These are phyloP conservation scores for Alternaria brassicae DNA, from an alignment of 2,329 filamentous ascomycete genomes.

Conservation along the genomic window DNA sequence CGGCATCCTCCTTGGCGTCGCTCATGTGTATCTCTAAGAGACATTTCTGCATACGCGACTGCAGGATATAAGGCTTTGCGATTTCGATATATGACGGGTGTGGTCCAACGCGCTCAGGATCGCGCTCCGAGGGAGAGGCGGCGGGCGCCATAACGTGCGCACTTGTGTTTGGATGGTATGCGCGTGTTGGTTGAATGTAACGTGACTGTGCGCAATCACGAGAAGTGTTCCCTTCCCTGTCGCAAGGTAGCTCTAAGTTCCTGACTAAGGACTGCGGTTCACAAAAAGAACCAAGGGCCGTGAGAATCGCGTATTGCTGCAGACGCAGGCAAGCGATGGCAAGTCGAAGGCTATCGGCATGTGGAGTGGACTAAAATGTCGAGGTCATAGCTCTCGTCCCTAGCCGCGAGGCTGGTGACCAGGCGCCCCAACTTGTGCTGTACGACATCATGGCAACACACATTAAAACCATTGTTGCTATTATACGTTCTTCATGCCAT, in stretches of 20 bases:
- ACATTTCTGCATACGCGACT: constrained; percentile 78
- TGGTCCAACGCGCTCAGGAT: constrained; percentile 53
- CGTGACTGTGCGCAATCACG: not conserved
- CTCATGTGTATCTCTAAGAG: constrained; percentile 74
- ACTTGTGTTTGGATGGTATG: not conserved
- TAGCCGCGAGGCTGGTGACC: not conserved
- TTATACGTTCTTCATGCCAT: constrained; percentile 20
- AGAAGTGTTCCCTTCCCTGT: not conserved
- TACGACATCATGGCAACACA: not conserved
- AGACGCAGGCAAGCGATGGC: not conserved
- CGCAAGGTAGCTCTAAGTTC: not conserved
- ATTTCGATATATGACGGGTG: constrained; percentile 70
- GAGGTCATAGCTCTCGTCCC: constrained; percentile 29
- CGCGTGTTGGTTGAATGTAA: not conserved
- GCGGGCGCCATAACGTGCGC: constrained; percentile 40
- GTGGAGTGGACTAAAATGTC: constrained; percentile 20
- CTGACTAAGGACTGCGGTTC: not conserved
- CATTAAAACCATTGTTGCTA: not conserved
- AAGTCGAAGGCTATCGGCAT: constrained; percentile 2
- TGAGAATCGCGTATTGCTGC: not conserved
- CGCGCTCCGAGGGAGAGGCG: constrained; percentile 33
- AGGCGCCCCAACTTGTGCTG: not conserved
- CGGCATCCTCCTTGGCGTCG: constrained; percentile 78
- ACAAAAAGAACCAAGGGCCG: no score
- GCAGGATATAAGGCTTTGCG: constrained; percentile 78